Percentiles rank a stretch among this genome's conserved stretches.
Conservation (phyloP, 805 yeast genomes). For the Yamadazyma takamatsuzukensis region DNA sequence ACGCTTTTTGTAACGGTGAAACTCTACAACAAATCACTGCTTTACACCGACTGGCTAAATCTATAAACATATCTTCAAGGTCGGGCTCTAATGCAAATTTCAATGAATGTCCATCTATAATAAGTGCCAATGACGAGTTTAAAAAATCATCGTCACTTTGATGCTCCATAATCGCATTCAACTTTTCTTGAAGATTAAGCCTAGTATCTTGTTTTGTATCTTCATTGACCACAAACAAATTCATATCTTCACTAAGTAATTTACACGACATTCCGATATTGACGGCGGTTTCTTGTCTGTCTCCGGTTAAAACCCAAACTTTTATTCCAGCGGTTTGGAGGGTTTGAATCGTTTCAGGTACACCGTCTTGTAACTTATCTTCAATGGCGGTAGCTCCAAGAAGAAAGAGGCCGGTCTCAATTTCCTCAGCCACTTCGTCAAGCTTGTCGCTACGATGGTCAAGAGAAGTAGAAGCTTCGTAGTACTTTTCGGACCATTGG, state of each 20-base stretch:
- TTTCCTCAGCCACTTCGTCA: conserved; percentile 85
- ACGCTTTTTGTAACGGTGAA: conserved; percentile 93
- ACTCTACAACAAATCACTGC: conserved; percentile 98
- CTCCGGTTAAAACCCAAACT: conserved; percentile 98
- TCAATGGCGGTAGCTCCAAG: conserved; percentile 98
- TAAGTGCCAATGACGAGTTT: conserved; percentile 73
- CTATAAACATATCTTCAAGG: conserved; percentile 72
- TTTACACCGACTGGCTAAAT: conserved; percentile 80
- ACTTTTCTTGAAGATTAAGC: conserved; percentile 68
- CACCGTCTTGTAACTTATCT: conserved; percentile 96
- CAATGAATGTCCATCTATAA: conserved; percentile 92
- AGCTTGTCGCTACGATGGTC: conserved; percentile 69
- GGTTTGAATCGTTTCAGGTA: conserved; percentile 94
- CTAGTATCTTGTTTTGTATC: conserved; percentile 74
- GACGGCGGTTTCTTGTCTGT: conserved; percentile 97
- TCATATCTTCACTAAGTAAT: conserved; percentile 93
- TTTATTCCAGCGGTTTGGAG: conserved; percentile 96
- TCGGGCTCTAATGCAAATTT: conserved; percentile 81
- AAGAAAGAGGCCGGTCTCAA: conserved; percentile 74
- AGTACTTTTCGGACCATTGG: conserved; percentile 63
- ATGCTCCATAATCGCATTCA: conserved; percentile 67
- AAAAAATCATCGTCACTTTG: conserved; percentile 57
- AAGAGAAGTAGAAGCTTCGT: conserved; percentile 79
- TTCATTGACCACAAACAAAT: conserved; percentile 83
- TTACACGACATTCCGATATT: conserved; percentile 99